Conservation (phyloP, 306 rosid genomes). For the Castanea crenata region DNA sequence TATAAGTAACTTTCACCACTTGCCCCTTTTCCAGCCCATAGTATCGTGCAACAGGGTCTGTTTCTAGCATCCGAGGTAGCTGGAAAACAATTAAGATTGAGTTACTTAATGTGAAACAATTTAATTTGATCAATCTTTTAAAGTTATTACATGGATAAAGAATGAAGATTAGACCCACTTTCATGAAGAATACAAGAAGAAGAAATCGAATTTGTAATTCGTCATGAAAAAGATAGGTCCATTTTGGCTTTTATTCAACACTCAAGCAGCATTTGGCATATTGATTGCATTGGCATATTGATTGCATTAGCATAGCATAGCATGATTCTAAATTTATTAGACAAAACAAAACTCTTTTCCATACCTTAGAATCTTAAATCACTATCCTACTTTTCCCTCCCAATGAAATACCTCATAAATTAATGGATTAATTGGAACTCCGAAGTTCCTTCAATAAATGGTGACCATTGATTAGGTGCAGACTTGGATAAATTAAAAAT, state of each 20-base stretch:
- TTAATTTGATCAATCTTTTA: neutral
- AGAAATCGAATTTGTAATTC: neutral
- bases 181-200: neutral
- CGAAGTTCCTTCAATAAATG: neutral
- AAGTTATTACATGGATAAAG: neutral
- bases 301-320: neutral
- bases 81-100: constrained; percentile 1
- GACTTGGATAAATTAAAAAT: neutral
- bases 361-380: neutral
- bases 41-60: constrained; percentile 42
- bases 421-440: neutral
- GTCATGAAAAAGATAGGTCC: neutral
- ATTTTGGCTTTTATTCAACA: neutral
- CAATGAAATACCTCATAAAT: neutral
- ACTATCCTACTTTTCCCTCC: neutral
- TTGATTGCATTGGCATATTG: neutral
- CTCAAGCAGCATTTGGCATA: neutral
- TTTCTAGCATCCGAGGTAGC: constrained; percentile 45
- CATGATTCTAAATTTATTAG: neutral
- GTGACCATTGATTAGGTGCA: neutral
- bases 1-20: constrained; percentile 36
- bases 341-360: neutral
- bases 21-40: constrained; percentile 48
- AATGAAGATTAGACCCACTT: neutral
- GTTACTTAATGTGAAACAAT: constrained; percentile 7